Base-by-base conservation (phyloP, 2,329 filamentous ascomycete species). In the Fusarium clavum region DNA sequence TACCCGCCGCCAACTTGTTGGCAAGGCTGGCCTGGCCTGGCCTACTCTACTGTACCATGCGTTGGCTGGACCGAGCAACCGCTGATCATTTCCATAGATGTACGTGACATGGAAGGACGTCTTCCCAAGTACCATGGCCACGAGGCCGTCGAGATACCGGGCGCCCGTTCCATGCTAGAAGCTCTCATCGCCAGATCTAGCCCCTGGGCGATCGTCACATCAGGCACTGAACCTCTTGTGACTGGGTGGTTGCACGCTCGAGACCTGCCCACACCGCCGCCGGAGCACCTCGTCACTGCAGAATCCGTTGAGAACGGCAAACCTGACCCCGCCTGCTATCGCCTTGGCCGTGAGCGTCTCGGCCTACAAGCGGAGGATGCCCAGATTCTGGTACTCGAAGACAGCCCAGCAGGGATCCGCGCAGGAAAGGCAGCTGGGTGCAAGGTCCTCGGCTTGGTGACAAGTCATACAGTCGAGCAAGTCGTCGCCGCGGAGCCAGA, bases 131-230 rank as follows among this genome's bases (percentile, higher is more conserved):
- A 91, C 55, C 93, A 92, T 81, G 94, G 93, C 57, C 80, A 86
- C 43, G 91, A 95, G 79, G 95, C 94, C 41, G 85, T 90, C 64
- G 94, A 97, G 79, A 94, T 98, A 70, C 93, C 94, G 2, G 96
- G 95, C 14, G 91, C 93, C 9, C 88, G 94, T 66, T 78, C 84
- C 30, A 85, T 97, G 57, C 87, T 97, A 52, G 83, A 88, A 67
- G 79, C 84, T 32, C 86, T 98, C 44, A 91, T 92, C 67, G 79
- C 84, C 40, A 83, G 83, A 54, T 80, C 83, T 44, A 88, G 87
- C 6, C 91, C 90, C 58, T 98, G 95, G 96, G 92, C 93, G 53
- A 97, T 98, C 73, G 94, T 94, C 61, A 92, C 90, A 0, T 94
- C 91, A 2, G 92, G 92, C 44, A 93, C 91, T 4, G 78, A 82